Conservation (phyloP, 1,139 yeast species). For the Entelexis paramagnoliae region DNA sequence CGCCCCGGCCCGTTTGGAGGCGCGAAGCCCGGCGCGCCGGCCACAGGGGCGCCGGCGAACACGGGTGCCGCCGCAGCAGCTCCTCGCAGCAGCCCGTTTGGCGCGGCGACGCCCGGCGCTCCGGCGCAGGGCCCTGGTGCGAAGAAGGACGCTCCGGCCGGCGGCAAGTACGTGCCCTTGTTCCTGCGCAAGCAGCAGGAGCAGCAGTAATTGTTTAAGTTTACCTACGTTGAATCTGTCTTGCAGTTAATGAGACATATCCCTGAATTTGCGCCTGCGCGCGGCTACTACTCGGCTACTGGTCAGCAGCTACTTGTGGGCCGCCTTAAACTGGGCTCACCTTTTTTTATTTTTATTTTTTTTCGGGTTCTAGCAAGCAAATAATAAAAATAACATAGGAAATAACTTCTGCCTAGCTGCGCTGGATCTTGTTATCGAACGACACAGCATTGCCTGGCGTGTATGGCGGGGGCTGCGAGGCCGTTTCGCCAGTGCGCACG, state of each 20-base stretch:
- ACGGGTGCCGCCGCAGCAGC: too few relatives aligned
- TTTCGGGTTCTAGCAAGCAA: too few relatives aligned
- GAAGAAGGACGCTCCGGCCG: neutral
- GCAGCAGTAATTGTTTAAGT: neutral
- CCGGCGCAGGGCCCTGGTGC: neutral
- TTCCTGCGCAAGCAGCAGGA: slow-evolving; percentile 1
- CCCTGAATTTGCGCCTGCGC: too few relatives aligned
- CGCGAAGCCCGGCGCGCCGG: neutral
- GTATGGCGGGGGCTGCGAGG: slow-evolving; percentile 4
- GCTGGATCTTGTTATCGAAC: neutral
- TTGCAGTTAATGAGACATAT: too few relatives aligned
- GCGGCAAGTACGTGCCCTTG: slow-evolving; percentile 3
- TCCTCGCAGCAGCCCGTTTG: neutral
- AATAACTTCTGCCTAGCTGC: neutral
- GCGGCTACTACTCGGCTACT: too few relatives aligned
- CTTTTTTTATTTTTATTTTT: too few relatives aligned
- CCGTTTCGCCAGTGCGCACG: too few relatives aligned
- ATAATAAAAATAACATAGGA: too few relatives aligned
- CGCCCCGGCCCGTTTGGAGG: neutral
- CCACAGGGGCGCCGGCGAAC: neutral
- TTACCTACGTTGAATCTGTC: neutral
- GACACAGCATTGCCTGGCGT: neutral
- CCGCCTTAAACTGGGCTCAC: too few relatives aligned
- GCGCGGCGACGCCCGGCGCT: neutral
- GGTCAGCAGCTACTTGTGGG: too few relatives aligned